Evolutionary conservation across 805 yeast genomes (phyloP).

Genomic region (Lipomyces lipofer): DNA sequence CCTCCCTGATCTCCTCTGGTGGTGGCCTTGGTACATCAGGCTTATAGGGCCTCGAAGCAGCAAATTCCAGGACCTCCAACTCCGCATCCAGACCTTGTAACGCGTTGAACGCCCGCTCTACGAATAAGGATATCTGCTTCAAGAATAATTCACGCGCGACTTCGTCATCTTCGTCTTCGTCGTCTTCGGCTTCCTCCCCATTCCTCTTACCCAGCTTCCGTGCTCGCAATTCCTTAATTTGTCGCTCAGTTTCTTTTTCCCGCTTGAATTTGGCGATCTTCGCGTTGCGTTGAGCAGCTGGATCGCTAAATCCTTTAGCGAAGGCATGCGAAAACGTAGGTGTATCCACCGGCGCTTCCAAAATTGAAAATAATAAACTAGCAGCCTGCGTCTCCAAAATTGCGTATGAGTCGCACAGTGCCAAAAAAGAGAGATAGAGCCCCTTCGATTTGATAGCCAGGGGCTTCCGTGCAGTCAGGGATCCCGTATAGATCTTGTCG

Average conservation of each 20-base stretch:
- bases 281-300: constrained; percentile 58
- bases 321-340: constrained; percentile 16
- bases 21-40: constrained; percentile 29
- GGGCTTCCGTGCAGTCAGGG: constrained; percentile 13
- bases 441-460: constrained; percentile 17
- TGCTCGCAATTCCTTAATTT: constrained; percentile 44
- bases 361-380: constrained; percentile 7
- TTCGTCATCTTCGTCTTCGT: constrained; percentile 60
- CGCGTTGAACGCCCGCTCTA: constrained; percentile 54
- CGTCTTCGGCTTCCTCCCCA: constrained; percentile 31
- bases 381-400: constrained; percentile 9
- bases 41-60: constrained; percentile 31
- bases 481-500: constrained; percentile 34
- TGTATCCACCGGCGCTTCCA: constrained; percentile 16
- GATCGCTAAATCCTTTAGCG: constrained; percentile 28
- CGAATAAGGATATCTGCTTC: constrained; percentile 55
- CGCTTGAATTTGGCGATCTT: constrained; percentile 68
- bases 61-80: constrained; percentile 54
- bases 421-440: constrained; percentile 18
- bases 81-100: constrained; percentile 68
- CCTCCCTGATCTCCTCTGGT: constrained; percentile 31
- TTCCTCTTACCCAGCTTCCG: not conserved
- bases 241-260: constrained; percentile 54
- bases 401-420: constrained; percentile 22
- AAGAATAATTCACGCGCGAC: constrained; percentile 54